Percentiles rank a stretch among this genome's conserved stretches.
These are phyloP conservation scores for Acacia acuminata DNA, from an alignment of 306 rosid genomes.

Conservation along the genomic window DNA sequence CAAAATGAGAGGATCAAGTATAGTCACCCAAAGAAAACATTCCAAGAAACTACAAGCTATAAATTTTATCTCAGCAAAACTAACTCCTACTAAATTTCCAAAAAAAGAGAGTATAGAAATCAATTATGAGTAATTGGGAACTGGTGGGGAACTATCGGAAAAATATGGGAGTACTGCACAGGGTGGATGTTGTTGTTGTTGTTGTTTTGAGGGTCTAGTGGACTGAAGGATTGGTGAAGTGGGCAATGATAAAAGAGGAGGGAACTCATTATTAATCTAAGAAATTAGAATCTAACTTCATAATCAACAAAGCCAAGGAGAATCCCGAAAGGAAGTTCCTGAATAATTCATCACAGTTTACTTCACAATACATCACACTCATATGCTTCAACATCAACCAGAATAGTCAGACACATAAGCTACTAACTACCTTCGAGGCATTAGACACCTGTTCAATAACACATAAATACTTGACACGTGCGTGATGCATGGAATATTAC, in stretches of 20 bases:
- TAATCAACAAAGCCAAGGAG: neutral
- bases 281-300: neutral
- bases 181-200: neutral
- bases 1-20: slow-evolving; percentile 37
- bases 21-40: slow-evolving; percentile 8
- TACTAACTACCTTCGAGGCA: neutral
- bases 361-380: neutral
- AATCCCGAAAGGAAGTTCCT: neutral
- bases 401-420: neutral
- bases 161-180: neutral
- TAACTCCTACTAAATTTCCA: neutral
- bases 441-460: neutral
- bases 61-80: neutral
- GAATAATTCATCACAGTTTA: neutral
- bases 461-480: neutral
- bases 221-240: neutral
- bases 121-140: neutral
- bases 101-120: neutral
- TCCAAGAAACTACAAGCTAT: neutral
- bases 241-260: neutral
- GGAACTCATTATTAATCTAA: neutral
- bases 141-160: neutral
- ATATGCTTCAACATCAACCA: neutral
- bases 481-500: neutral
- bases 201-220: neutral